These are phyloP conservation scores for Halocafeteria seosinensis DNA, from an alignment of 108 stramenopile species.

Conservation along the genomic window DNA sequence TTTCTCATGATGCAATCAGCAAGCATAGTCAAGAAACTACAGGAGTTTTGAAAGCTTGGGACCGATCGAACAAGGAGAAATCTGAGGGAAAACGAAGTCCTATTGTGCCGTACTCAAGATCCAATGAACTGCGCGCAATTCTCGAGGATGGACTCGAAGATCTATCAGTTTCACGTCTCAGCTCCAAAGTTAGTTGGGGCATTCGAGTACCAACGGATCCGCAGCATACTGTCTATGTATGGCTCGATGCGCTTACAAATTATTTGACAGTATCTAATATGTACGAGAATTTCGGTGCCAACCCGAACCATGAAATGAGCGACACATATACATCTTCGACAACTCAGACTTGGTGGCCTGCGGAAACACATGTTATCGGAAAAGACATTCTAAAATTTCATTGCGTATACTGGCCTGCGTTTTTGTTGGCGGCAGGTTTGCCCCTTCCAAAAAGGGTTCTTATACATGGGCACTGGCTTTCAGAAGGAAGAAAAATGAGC, in stretches of 20 bases:
- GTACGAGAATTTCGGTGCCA: no score
- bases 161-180: constrained; percentile 58
- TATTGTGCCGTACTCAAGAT: no score
- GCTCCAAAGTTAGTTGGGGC: constrained; percentile 64
- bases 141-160: no score
- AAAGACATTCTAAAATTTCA: constrained; percentile 96
- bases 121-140: no score
- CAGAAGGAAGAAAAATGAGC: constrained; percentile 81
- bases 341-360: constrained; percentile 45
- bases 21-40: neutral
- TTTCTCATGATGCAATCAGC: constrained; percentile 45
- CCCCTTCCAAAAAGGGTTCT: constrained; percentile 68
- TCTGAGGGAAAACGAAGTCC: constrained; percentile 57
- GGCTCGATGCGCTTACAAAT: constrained; percentile 91
- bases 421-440: constrained; percentile 81
- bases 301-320: no score
- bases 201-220: constrained; percentile 70
- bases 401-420: constrained; percentile 91
- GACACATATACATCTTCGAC: constrained; percentile 50
- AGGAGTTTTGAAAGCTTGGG: constrained; percentile 26
- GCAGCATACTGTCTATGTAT: constrained; percentile 87
- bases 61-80: no score
- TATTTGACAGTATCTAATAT: constrained; percentile 78
- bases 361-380: constrained; percentile 73
- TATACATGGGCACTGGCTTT: constrained; percentile 96